Percentiles rank a stretch among this genome's conserved stretches.
Evolutionary conservation across 371 early-diverging fungal species (phyloP).

Genomic region (Mortierella sp.): DNA sequence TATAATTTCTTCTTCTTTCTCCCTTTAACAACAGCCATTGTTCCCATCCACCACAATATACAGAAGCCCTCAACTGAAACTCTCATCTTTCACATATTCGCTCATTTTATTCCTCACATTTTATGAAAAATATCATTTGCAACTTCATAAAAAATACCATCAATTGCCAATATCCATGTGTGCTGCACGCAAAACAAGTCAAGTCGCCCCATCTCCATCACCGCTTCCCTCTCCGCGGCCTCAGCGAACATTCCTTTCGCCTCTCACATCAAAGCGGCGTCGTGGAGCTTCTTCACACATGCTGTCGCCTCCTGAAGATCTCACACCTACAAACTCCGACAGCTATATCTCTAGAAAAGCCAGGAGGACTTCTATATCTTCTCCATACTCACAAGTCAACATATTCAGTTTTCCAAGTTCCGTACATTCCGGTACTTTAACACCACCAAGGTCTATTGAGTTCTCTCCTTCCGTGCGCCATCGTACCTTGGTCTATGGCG

Average conservation of each 20-base stretch:
- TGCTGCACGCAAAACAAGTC: not conserved
- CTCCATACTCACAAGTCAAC: not conserved
- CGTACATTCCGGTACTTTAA: not conserved
- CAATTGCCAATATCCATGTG: not conserved
- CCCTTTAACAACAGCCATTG: not conserved
- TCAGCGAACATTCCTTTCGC: not conserved
- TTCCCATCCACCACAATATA: not conserved
- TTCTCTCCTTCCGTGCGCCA: not conserved
- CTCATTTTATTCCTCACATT: too few relatives aligned
- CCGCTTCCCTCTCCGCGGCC: not conserved
- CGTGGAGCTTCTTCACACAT: not conserved
- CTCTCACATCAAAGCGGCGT: not conserved
- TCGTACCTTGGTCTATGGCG: not conserved
- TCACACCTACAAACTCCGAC: not conserved
- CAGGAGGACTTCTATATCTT: not conserved
- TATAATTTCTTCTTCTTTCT: not conserved
- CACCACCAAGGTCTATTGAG: not conserved
- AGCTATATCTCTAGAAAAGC: slow-evolving; percentile 3
- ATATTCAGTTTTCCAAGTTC: not conserved
- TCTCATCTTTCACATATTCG: too few relatives aligned
- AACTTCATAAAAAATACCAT: too few relatives aligned
- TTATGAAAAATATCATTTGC: not conserved
- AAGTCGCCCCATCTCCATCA: not conserved
- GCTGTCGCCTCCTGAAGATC: not conserved
- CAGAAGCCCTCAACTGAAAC: too few relatives aligned